phyloP scores from a whole-genome alignment of 2,329 filamentous ascomycete genomes.

The Penicillium sclerotigenum region DNA sequence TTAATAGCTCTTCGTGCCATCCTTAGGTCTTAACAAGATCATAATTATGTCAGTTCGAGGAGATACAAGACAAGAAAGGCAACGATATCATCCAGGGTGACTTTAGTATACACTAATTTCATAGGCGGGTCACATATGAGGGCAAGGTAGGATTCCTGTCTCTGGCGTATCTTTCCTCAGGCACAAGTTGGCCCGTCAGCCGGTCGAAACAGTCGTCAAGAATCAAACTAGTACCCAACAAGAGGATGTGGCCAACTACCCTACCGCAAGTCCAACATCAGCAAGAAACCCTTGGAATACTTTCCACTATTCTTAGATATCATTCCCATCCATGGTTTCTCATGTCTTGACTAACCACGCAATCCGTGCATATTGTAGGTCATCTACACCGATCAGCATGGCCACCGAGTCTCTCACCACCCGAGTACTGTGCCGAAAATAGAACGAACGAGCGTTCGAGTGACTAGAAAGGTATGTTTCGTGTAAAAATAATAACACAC shows the following conservation, averaged over 20 bases:
- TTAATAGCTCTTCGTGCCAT: background rate
- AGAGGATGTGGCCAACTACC: constrained; percentile 25
- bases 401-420: constrained; percentile 27
- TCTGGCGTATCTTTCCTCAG: background rate
- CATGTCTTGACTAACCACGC: background rate
- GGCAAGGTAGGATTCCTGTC: constrained; percentile 18
- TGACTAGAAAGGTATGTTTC: background rate
- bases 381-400: constrained; percentile 28
- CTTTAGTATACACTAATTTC: constrained; percentile 21
- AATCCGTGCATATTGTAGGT: constrained; percentile 11
- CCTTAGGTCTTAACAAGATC: background rate
- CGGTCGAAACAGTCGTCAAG: constrained; percentile 26
- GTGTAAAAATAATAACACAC: too few species aligned
- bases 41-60: constrained; percentile 18
- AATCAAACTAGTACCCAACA: constrained; percentile 21
- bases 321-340: background rate
- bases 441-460: background rate
- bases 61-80: constrained; percentile 23
- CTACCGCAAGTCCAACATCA: constrained; percentile 17
- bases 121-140: constrained; percentile 24
- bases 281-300: too few species aligned
- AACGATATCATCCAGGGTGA: constrained; percentile 23
- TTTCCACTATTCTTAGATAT: background rate
- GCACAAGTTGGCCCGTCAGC: background rate
- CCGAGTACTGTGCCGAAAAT: constrained; percentile 24